Evolutionary conservation across 2,329 filamentous ascomycete genomes (phyloP), one percentile per base, ranked within the genome.

Genomic region (Karstenula rhodostoma): DNA sequence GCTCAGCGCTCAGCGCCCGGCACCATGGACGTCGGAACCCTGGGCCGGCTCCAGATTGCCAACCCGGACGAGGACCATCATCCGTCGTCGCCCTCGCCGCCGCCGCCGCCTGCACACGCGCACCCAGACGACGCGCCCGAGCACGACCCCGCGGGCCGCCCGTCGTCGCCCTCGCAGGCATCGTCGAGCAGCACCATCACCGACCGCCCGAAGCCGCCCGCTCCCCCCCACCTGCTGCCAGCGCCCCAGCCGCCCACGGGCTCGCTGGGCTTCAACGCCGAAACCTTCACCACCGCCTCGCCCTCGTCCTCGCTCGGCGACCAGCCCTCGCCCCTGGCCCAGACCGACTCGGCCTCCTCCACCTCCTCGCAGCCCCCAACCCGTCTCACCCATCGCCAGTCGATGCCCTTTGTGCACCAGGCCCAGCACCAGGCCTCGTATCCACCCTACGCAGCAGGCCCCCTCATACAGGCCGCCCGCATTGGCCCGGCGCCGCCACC

Each of bases 1-100:
- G n/a, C n/a, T n/a, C n/a, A n/a, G 65, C 25, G 6, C 9, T 25
- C 51, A 33, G 52, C 53, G 60, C 27, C 10, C 43, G 62, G 71
- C 65, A 65, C 67, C 78, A 97, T 97, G 93, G 92, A 93, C 82
- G 92, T 92, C 80, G 93, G 97, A 82, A 92, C 93, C 74, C 86
- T 98, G 74, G 95, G 95, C 74, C 94, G 94, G 73, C 84, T 99
- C 79, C 92, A 94, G 78, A 98, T 99, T 79, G 94, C 95, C 72
- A 99, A 98, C 79, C 94, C 94, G 57, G 94, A 97, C 81, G 89
- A 95, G 81, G 85, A 97, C 81, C 88, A 95, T 81, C 85, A 87
- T 62, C 82, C 82, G 62, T 63, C 60, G 52, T 60, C 66, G 10
- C 69, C 71, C 56, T 70, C 69, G 57, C 69, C 69, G 63, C 70